Evolutionary conservation across 1,139 yeast genomes (phyloP), one percentile per base, ranked within the genome.

Genomic region (Saccharomyces hybrid): DNA sequence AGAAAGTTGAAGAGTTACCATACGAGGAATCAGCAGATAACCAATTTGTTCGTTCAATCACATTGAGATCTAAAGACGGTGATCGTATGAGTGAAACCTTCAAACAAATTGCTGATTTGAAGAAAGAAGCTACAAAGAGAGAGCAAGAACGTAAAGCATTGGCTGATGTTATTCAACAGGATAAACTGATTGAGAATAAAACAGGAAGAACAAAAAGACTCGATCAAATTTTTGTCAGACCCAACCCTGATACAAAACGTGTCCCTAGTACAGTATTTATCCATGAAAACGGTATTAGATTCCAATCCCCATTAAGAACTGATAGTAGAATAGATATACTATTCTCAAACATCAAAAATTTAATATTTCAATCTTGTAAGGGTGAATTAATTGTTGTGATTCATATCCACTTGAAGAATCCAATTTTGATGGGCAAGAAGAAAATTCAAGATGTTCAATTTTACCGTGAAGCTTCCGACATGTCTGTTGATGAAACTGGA

Each of bases 401-500:
- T 60, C 99, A 93, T 72, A 86, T 93, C 68, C 96, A 91, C 72
- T 79, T 93, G 70, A 90, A 89, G 71, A 85, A 84, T 53, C 99
- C 99, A 23, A 85, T 95, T 56, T 86, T 93, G 83, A 87, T 93
- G 69, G 99, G 98, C 60, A 93, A 95, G 75, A 86, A 88, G 74
- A 93, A 95, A 75, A 90, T 97, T 0, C 86, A 85, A 72, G 99
- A 93, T 68, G 88, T 93, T 47, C 99, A 95, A 73, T 90, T 93
- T 69, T 93, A 91, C 74, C 80, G 98, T 62, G 99, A 93, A 72
- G 98, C 98, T 13, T 84, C 96, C 52, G 99, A 93, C 70, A 87
- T 91, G 79, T 86, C 96, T 2, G 90, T 89, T 66, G 99, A 93
- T 73, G 99, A 93, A 73, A 93, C 99, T 41, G 97, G 98, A 58